Evolutionary conservation across 2,329 filamentous ascomycete species (phyloP).

Genomic region (Fusarium sp.): DNA sequence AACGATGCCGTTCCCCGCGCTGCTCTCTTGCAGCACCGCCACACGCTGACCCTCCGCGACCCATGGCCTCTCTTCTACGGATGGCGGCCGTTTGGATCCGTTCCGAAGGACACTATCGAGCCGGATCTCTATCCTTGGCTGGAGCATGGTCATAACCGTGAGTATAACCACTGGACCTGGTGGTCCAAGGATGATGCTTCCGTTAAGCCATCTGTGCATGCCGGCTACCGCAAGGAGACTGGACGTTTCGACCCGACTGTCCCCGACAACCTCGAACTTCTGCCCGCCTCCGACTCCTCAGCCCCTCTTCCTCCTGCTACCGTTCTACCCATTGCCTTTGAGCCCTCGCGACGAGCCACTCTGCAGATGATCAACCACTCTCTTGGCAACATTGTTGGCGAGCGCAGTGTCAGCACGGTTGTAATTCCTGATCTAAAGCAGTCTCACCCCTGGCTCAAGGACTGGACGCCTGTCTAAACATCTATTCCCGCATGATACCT

Average conservation of each 20-base stretch:
- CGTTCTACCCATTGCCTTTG: constrained; percentile 16
- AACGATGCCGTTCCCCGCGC: constrained; percentile 31
- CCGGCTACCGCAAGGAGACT: constrained; percentile 38
- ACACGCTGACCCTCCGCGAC: constrained; percentile 41
- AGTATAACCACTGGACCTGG: constrained; percentile 42
- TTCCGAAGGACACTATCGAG: constrained; percentile 35
- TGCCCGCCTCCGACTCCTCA: constrained; percentile 16
- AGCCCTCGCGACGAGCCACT: constrained; percentile 38
- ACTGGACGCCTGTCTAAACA: constrained; percentile 35
- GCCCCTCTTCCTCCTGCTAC: constrained; percentile 29
- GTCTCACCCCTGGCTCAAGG: constrained; percentile 39
- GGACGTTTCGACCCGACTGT: constrained; percentile 16
- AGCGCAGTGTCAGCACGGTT: constrained; percentile 39
- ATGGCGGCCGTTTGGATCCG: constrained; percentile 39
- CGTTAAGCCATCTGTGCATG: constrained; percentile 20
- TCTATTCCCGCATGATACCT: background rate
- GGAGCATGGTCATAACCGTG: constrained; percentile 38
- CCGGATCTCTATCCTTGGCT: constrained; percentile 44
- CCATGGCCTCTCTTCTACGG: constrained; percentile 44
- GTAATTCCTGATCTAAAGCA: constrained; percentile 34
- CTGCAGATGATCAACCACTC: constrained; percentile 42
- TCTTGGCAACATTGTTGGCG: constrained; percentile 40
- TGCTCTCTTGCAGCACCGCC: constrained; percentile 39
- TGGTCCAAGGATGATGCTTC: constrained; percentile 37
- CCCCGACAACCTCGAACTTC: constrained; percentile 33